A percentile compares a stretch with the other conserved stretches of the same genome.
These are phyloP conservation scores for Kodamaea nitidulidarum DNA, from an alignment of 805 yeast genomes.

Conservation along the genomic window DNA sequence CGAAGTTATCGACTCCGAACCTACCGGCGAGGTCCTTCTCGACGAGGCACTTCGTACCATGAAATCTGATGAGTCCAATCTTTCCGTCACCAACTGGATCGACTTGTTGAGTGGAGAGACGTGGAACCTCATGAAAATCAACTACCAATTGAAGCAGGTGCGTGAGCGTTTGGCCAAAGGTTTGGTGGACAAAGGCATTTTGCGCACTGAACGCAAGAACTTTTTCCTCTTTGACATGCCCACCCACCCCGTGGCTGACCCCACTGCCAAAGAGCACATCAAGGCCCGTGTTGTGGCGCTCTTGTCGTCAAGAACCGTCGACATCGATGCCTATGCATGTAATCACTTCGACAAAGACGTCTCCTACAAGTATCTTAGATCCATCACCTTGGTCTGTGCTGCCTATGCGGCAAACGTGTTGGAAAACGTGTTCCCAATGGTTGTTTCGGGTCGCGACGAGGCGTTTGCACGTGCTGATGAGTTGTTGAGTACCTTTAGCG, in stretches of 20 bases:
- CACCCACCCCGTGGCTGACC: constrained; percentile 92
- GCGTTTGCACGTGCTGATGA: constrained; percentile 96
- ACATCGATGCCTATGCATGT: constrained; percentile 41
- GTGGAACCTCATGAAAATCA: constrained; percentile 92
- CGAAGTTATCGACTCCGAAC: constrained; percentile 77
- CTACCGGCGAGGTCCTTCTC: constrained; percentile 91
- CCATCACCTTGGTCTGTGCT: constrained; percentile 79
- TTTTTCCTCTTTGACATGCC: constrained; percentile 97
- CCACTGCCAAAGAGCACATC: constrained; percentile 76
- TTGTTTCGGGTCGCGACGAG: constrained; percentile 84
- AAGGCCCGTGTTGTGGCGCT: constrained; percentile 66
- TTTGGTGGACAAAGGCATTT: constrained; percentile 91
- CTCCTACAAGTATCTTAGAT: constrained; percentile 67
- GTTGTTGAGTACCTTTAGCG: constrained; percentile 72
- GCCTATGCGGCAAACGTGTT: constrained; percentile 95
- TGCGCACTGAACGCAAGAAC: constrained; percentile 93
- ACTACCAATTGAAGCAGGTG: constrained; percentile 94
- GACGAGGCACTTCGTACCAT: constrained; percentile 92
- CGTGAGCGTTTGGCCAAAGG: constrained; percentile 96
- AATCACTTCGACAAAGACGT: constrained; percentile 66
- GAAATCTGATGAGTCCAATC: constrained; percentile 74
- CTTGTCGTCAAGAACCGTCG: constrained; percentile 68
- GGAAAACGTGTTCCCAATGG: constrained; percentile 77
- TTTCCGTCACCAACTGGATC: constrained; percentile 86
- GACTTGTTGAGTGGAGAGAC: constrained; percentile 93